Base-by-base conservation (phyloP, 352 stramenopile genomes). In the Globisporangium apiculatum region DNA sequence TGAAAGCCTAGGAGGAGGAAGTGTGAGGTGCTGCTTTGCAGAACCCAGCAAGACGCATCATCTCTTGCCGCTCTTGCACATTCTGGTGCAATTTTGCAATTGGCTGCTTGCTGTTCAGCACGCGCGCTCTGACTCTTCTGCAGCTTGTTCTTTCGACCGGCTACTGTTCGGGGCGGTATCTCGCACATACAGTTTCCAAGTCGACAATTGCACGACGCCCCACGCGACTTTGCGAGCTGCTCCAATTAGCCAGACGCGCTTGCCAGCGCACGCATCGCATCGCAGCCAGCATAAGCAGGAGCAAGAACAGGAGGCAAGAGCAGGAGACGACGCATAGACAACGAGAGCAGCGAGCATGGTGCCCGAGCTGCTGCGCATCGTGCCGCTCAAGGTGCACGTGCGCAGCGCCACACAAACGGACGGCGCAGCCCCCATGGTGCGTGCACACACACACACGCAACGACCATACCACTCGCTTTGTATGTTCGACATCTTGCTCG, bases 321-420 rank as follows among this genome's bases (percentile, higher is more conserved):
- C 42, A 38, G 18, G 24, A 48, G 14, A 42, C 35, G 12, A 15
- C 14, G 24, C 18, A 35, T 36, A 2, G 7, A 35, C 9, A 51
- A 43, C 15, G 6, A 55, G 10, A 5, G 37, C 42, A 40, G 17
- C 50, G 36, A 43, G 40, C 40, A 66, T 66, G 60, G 42, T 61
- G 54, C 60, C 60, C 40, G 60, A 66, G 7, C 47, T 69, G 40
- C 48, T 69, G 42, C 59, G 59, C 48, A 52, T 58, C 63, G 49
- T 63, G 61, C 76, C 76, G 59, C 76, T 86, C 51, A 83, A 83
- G 59, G 55, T 86, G 36, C 73, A 83, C 48, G 76, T 86, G 61
- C 71, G 76, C 67, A 82, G 75, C 55, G 73, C 69, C 48, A 86
- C 76, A 11, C 76, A 86, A 50, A 75, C 67, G 7, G 76, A 78